Evolutionary conservation across 2,329 filamentous ascomycete species (phyloP), one percentile per base, ranked within the genome.

Genomic region (Nothophoma quercina): DNA sequence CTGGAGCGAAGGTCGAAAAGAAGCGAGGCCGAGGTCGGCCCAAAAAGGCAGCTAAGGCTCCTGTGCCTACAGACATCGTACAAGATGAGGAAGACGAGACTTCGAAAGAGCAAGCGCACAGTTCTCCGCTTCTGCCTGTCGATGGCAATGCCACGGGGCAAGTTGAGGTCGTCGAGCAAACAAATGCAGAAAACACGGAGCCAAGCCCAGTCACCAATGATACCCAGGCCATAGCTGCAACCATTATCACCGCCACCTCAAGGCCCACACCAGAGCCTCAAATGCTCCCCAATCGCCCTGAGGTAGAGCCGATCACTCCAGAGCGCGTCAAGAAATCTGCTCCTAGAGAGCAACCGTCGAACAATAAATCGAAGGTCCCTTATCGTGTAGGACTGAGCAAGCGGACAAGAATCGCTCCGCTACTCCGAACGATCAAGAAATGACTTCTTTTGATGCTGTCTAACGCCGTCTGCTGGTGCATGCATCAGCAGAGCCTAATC

Each of bases 361-460:
- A 64, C 9, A 64, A 44, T 43, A 75, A 70, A 64, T 63, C 73
- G 13, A 79, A 79, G 57, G 69, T 75, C 18, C 62, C 68, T 2
- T 79, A 79, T 40, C 69, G 80, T 19, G 79, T 82, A 33, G 80
- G 80, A 2, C 65, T 82, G 29, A 82, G 79, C 63, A 78, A 77
- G 67, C 73, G 75, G 33, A 75, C 75, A 18, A 74, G 77, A 46
- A 81, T 82, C 44, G 72, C 79, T 33, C 78, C 79, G 7, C 61
- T 82, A 35, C 67, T 82, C 44, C 79, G 78, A 54, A 69, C 70
- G 2, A 69, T 81, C 38, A 77, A 72, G 66, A 81, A 80, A 63
- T 81, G 41, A 42, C 19, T 10, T 12, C 13, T 3, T 13, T 9
- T n/a, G 16, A 13, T 8, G 16, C 23, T 13, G n/a, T 28, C 21